phyloP scores from a whole-genome alignment of 2,329 filamentous ascomycete species.

The Hypoxylon rubiginosum region DNA sequence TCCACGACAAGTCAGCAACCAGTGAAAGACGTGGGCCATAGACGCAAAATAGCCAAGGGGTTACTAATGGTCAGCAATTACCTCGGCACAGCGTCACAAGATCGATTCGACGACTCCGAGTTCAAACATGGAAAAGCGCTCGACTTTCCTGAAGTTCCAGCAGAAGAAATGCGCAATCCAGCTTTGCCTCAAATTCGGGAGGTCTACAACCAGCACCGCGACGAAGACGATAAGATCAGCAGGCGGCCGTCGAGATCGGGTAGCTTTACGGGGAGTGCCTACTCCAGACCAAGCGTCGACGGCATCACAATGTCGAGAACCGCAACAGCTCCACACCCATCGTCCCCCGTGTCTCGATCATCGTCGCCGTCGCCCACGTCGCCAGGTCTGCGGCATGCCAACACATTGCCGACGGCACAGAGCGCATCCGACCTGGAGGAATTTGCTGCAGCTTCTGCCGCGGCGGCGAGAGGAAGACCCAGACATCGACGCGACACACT shows the following conservation, averaged over 20 bases:
- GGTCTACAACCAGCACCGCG: conserved; percentile 55
- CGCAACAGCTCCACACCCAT: conserved; percentile 23
- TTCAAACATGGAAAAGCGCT: conserved; percentile 62
- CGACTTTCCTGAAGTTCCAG: conserved; percentile 70
- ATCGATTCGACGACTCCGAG: conserved; percentile 63
- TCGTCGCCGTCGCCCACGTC: conserved; percentile 39
- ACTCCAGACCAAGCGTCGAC: conserved; percentile 48
- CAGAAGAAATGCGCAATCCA: conserved; percentile 62
- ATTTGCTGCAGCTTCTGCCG: conserved; percentile 15
- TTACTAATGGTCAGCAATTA: conserved; percentile 60
- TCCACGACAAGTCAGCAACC: conserved; percentile 7
- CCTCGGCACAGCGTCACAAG: conserved; percentile 61
- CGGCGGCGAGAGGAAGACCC: conserved; percentile 35
- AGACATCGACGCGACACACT: conserved; percentile 50
- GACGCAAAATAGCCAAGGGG: conserved; percentile 59
- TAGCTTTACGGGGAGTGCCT: conserved; percentile 55
- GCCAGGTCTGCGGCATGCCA: conserved; percentile 33
- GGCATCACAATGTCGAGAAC: conserved; percentile 38
- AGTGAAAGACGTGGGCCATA: conserved; percentile 47
- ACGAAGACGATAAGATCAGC: conserved; percentile 53
- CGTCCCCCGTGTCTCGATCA: conserved; percentile 18
- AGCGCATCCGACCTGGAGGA: conserved; percentile 5
- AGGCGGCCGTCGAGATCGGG: conserved; percentile 54
- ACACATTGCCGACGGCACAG: conserved; percentile 39
- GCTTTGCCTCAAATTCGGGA: conserved; percentile 56